A percentile compares a stretch with the other conserved stretches of the same genome.
phyloP scores from a whole-genome alignment of 1,284 basidiomycete genomes.

The Mycena sp. region DNA sequence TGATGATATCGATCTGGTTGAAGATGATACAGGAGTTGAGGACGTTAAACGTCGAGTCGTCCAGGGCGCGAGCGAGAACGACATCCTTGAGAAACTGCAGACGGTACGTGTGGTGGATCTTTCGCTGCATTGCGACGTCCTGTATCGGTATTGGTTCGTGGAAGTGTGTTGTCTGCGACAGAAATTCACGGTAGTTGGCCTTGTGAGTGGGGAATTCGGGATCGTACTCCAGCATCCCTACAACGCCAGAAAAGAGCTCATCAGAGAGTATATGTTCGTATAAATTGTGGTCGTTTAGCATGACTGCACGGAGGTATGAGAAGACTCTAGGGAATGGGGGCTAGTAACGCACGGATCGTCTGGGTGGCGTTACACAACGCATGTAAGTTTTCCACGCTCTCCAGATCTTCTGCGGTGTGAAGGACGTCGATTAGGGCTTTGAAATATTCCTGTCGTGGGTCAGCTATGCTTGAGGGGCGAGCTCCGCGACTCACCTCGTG shows the following conservation, averaged over 20 bases:
- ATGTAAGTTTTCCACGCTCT: conserved; percentile 90
- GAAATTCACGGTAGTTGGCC: conserved; percentile 95
- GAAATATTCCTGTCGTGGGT: conserved; percentile 79
- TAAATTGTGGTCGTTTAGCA: conserved; percentile 94
- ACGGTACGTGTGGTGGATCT: conserved; percentile 97
- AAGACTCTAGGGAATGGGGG: conserved; percentile 2
- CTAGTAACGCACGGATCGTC: conserved; percentile 81
- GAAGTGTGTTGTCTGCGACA: conserved; percentile 83
- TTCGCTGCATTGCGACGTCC: conserved; percentile 78
- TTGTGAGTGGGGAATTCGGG: conserved; percentile 96
- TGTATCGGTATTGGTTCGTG: conserved; percentile 87
- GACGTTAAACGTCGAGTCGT: conserved; percentile 97
- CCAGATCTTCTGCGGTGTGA: conserved; percentile 90
- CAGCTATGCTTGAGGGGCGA: conserved; percentile 20
- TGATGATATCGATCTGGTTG: conserved; percentile 98
- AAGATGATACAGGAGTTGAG: conserved; percentile 98
- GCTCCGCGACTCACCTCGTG: conserved; percentile 62
- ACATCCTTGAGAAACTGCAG: conserved; percentile 98
- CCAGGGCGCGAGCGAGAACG: conserved; percentile 92
- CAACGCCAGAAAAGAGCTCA: conserved; percentile 90
- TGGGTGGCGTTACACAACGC: conserved; percentile 94
- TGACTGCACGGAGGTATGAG: conserved; percentile 64
- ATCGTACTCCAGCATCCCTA: conserved; percentile 98
- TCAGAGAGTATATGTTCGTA: conserved; percentile 97
- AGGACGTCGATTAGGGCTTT: conserved; percentile 87